Conservation (phyloP, 352 stramenopile genomes). For the Phytopythium ostracodes region DNA sequence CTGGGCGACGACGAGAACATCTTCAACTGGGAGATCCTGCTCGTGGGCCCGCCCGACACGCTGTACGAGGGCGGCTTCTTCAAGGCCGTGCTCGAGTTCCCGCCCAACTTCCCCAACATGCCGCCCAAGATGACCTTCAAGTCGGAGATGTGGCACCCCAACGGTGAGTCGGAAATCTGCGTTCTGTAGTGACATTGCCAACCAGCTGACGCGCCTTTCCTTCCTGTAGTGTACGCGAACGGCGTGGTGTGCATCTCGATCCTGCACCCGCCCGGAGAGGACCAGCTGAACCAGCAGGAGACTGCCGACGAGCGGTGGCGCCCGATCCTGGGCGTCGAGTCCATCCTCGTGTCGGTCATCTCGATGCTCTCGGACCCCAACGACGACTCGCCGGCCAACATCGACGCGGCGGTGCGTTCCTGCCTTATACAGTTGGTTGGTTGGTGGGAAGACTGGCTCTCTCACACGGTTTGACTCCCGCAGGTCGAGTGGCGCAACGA, state of each 20-base stretch:
- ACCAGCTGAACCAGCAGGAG: constrained; percentile 97
- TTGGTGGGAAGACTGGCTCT: background rate
- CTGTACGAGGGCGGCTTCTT: constrained; percentile 98
- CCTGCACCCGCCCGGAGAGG: constrained; percentile 97
- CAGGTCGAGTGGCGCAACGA: constrained; percentile 91
- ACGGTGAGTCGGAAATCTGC: constrained; percentile 59
- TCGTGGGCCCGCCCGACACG: constrained; percentile 94
- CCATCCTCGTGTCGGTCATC: constrained; percentile 95
- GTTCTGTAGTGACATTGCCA: constrained; percentile 5
- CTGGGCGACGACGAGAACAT: constrained; percentile 97
- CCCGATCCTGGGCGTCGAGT: constrained; percentile 96
- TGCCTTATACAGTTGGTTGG: background rate
- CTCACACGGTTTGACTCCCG: constrained; percentile 2
- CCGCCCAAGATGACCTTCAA: constrained; percentile 98
- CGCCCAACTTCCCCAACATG: constrained; percentile 98
- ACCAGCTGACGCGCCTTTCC: no score
- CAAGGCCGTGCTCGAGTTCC: constrained; percentile 96
- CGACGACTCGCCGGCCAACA: constrained; percentile 99
- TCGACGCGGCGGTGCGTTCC: constrained; percentile 95
- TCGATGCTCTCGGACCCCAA: constrained; percentile 99
- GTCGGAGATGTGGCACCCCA: constrained; percentile 99
- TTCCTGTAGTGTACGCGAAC: constrained; percentile 92
- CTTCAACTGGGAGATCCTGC: constrained; percentile 98
- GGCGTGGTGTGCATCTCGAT: constrained; percentile 99
- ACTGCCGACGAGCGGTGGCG: constrained; percentile 98